Evolutionary conservation across 2,329 filamentous ascomycete genomes (phyloP).

Genomic region (Hypoxylon sp.): DNA sequence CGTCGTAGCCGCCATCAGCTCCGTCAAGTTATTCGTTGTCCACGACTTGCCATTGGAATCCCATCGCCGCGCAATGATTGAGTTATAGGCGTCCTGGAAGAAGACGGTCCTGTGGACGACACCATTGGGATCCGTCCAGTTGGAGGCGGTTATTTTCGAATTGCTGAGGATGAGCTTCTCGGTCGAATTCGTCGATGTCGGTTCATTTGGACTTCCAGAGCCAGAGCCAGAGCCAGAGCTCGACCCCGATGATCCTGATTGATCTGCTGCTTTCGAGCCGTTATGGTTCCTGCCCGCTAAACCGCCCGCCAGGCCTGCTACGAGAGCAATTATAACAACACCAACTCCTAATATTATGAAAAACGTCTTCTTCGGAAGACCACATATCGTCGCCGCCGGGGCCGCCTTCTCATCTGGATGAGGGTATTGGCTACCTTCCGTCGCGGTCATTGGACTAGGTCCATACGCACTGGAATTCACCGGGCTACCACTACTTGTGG

Average conservation of each 20-base stretch:
- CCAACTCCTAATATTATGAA: slow-evolving; percentile 40
- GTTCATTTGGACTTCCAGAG: slow-evolving; percentile 8
- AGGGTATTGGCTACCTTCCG: slow-evolving; percentile 18
- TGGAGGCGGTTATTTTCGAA: slow-evolving; percentile 42
- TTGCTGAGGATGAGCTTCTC: slow-evolving; percentile 35
- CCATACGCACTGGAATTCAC: slow-evolving; percentile 28
- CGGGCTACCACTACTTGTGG: slow-evolving; percentile 22
- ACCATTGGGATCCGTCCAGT: slow-evolving; percentile 41
- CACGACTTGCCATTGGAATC: slow-evolving; percentile 43
- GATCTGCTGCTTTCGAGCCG: not conserved
- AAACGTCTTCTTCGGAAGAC: slow-evolving; percentile 37
- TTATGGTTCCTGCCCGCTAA: slow-evolving; percentile 26
- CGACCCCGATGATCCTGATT: slow-evolving; percentile 19
- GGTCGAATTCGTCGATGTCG: slow-evolving; percentile 21
- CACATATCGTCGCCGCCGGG: slow-evolving; percentile 39
- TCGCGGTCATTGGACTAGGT: slow-evolving; percentile 8
- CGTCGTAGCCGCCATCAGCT: slow-evolving; percentile 40
- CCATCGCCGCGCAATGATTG: slow-evolving; percentile 42
- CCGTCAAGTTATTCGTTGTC: slow-evolving; percentile 47
- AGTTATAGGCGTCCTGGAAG: slow-evolving; percentile 45
- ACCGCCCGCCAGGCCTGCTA: slow-evolving; percentile 36
- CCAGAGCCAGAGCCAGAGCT: slow-evolving; percentile 5
- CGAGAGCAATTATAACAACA: slow-evolving; percentile 30
- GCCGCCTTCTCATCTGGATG: slow-evolving; percentile 28
- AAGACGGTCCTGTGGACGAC: slow-evolving; percentile 39